These are phyloP conservation scores for Cyberlindnera mrakii DNA, from an alignment of 805 yeast genomes.

Conservation along the genomic window DNA sequence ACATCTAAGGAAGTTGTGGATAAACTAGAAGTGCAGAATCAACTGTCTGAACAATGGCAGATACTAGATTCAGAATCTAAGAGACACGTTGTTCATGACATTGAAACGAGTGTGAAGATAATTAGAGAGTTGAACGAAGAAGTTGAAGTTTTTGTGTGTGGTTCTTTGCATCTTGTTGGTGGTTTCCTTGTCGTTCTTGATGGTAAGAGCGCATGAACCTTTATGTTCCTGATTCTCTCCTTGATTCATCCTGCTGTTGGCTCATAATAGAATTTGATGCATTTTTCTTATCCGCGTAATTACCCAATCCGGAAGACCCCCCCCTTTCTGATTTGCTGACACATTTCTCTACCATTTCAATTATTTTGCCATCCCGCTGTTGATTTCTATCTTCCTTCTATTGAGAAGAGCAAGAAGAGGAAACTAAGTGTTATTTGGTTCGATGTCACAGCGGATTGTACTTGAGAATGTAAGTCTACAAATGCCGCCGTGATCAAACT, in stretches of 20 bases:
- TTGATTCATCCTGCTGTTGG: not conserved
- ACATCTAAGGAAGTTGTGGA: slow-evolving; percentile 76
- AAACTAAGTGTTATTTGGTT: not conserved
- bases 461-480: not conserved
- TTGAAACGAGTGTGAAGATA: slow-evolving; percentile 64
- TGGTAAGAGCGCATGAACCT: slow-evolving; percentile 5
- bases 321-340: not conserved
- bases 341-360: too few relatives aligned
- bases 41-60: slow-evolving; percentile 66
- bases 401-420: too few relatives aligned
- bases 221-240: too few relatives aligned
- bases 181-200: slow-evolving; percentile 87
- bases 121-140: slow-evolving; percentile 30
- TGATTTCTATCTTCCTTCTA: too few relatives aligned
- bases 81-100: slow-evolving; percentile 57
- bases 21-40: slow-evolving; percentile 72
- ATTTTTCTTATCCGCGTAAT: not conserved
- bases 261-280: not conserved
- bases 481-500: not conserved
- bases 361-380: too few relatives aligned
- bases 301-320: not conserved
- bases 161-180: slow-evolving; percentile 91
- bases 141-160: slow-evolving; percentile 82
- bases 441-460: not conserved
- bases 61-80: slow-evolving; percentile 38